Percentiles rank a stretch among this genome's conserved stretches.
phyloP scores from a whole-genome alignment of 2,329 filamentous ascomycete species.

The Acarospora socialis region DNA sequence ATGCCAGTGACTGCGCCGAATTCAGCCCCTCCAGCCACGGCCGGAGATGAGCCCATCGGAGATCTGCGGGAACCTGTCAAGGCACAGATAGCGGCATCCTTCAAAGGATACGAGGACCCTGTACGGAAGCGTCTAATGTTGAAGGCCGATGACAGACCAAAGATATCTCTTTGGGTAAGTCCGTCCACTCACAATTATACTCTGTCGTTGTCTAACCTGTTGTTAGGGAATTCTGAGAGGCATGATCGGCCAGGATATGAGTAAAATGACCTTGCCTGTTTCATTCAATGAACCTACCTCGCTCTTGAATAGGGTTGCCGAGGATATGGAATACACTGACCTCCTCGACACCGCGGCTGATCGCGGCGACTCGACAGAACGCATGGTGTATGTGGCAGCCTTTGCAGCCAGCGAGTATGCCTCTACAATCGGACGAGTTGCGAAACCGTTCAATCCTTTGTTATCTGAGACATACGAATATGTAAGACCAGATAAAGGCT shows the following conservation, averaged over 20 bases:
- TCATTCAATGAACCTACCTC: constrained; percentile 98
- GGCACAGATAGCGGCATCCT: constrained; percentile 60
- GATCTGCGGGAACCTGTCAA: constrained; percentile 35
- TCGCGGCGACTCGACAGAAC: constrained; percentile 72
- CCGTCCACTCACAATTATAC: background rate
- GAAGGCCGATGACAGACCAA: constrained; percentile 83
- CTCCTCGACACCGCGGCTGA: constrained; percentile 80
- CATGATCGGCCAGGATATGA: constrained; percentile 99
- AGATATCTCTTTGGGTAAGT: constrained; percentile 88
- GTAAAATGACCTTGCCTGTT: constrained; percentile 95
- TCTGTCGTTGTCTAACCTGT: constrained; percentile 3
- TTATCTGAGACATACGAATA: constrained; percentile 97
- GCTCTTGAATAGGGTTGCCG: constrained; percentile 80
- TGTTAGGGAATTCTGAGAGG: constrained; percentile 83
- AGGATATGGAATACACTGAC: constrained; percentile 97
- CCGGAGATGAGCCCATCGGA: constrained; percentile 24
- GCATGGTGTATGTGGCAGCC: constrained; percentile 84
- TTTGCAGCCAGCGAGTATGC: constrained; percentile 96
- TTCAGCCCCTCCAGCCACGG: constrained; percentile 22
- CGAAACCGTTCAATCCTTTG: constrained; percentile 95
- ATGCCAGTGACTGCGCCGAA: constrained; percentile 40
- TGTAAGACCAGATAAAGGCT: constrained; percentile 86
- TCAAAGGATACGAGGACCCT: constrained; percentile 83
- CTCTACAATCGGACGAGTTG: constrained; percentile 89
- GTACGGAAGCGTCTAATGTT: constrained; percentile 67